A percentile compares a stretch with the other conserved stretches of the same genome.
These are phyloP conservation scores for Arctostaphylos glauca DNA, from an alignment of 148 eudicot species.

Conservation along the genomic window DNA sequence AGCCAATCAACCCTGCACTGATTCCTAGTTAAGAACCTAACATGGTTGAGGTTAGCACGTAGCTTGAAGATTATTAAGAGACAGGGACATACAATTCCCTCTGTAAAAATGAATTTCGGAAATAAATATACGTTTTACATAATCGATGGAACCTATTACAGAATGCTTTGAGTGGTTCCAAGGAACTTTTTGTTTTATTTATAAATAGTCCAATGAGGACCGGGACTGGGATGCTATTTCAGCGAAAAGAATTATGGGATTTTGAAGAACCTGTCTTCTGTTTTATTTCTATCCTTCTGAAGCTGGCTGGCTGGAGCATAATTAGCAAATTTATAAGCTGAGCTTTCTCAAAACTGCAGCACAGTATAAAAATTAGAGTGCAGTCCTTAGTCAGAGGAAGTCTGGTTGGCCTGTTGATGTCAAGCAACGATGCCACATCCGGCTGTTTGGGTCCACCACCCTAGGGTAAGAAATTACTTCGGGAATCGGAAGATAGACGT, in stretches of 20 bases:
- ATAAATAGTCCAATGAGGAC: not conserved
- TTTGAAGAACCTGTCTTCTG: slow-evolving; percentile 9
- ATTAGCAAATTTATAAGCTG: slow-evolving; percentile 12
- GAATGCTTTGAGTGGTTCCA: slow-evolving; percentile 2
- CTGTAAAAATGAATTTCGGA: not conserved
- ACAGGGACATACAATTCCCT: not conserved
- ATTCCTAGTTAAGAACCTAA: not conserved
- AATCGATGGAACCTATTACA: not conserved
- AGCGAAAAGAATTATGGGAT: slow-evolving; percentile 4
- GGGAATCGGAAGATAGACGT: slow-evolving; percentile 93
- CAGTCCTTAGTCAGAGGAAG: slow-evolving; percentile 45
- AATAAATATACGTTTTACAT: not conserved
- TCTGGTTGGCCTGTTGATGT: slow-evolving; percentile 98
- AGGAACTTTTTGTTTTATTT: not conserved
- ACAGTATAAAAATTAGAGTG: not conserved
- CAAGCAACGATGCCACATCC: slow-evolving; percentile 99
- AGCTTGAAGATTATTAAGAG: not conserved
- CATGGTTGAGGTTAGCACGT: not conserved
- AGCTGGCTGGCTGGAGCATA: slow-evolving; percentile 13
- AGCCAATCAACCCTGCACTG: not conserved
- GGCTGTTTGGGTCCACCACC: slow-evolving; percentile 85
- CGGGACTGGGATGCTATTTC: slow-evolving; percentile 9
- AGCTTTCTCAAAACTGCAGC: not conserved
- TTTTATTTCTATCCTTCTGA: slow-evolving; percentile 20
- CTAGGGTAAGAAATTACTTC: slow-evolving; percentile 84